Evolutionary conservation across 306 rosid species (phyloP).

Genomic region (Quercus gilva): DNA sequence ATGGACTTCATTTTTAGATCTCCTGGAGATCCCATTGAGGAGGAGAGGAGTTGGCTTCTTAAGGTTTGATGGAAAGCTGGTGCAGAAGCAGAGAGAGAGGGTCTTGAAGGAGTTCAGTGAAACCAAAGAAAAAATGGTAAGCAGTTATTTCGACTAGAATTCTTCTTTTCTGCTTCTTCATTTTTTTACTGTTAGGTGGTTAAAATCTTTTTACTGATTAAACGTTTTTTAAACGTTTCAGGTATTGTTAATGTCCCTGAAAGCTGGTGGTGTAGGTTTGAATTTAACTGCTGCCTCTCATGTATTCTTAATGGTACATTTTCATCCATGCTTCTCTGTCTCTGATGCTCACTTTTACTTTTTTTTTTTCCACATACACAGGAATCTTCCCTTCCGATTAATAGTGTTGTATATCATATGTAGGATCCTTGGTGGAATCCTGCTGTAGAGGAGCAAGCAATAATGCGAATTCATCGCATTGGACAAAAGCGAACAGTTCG

Average conservation of each 20-base stretch:
- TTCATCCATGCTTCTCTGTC: not conserved
- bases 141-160: not conserved
- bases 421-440: constrained; percentile 99
- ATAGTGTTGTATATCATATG: constrained; percentile 4
- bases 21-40: constrained; percentile 67
- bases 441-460: constrained; percentile 93
- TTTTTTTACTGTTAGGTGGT: not conserved
- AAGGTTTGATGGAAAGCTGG: constrained; percentile 67
- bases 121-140: constrained; percentile 55
- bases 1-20: constrained; percentile 78
- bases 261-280: constrained; percentile 94
- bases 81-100: constrained; percentile 67
- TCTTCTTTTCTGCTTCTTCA: not conserved
- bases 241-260: constrained; percentile 78
- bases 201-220: not conserved
- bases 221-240: constrained; percentile 13
- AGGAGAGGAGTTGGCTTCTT: constrained; percentile 51
- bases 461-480: constrained; percentile 85
- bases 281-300: constrained; percentile 86
- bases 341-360: not conserved
- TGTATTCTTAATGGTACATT: constrained; percentile 71
- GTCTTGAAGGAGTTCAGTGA: constrained; percentile 68
- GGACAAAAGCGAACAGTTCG: constrained; percentile 58
- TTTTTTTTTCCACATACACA: not conserved
- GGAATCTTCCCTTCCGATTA: not conserved